phyloP scores from a whole-genome alignment of 176 grass and related monocot genomes.

The Hordeum vulgare region DNA sequence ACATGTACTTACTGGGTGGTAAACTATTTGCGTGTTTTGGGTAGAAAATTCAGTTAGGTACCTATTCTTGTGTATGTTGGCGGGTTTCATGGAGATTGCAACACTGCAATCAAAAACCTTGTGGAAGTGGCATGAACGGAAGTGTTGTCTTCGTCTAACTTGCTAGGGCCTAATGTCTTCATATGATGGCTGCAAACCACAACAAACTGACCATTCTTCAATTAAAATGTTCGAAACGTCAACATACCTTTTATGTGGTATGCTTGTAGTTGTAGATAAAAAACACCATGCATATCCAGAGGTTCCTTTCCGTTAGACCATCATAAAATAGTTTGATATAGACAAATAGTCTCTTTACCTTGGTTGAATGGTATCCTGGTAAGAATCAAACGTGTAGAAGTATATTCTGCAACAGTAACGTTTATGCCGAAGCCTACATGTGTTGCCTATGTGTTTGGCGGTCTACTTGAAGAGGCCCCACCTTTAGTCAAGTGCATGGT shows the following conservation, averaged over 20 bases:
- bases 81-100: background rate
- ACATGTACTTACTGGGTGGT: background rate
- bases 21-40: background rate
- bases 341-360: background rate
- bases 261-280: background rate
- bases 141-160: background rate
- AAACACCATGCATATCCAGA: background rate
- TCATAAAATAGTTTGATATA: background rate
- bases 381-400: slow-evolving; percentile 1
- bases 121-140: background rate
- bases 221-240: background rate
- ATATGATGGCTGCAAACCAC: background rate
- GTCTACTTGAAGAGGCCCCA: background rate
- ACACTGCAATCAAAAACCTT: background rate
- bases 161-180: background rate
- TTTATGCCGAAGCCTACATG: background rate
- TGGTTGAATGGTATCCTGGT: background rate
- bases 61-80: background rate
- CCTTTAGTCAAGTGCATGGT: background rate
- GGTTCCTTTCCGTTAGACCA: background rate
- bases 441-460: background rate
- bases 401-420: background rate
- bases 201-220: background rate
- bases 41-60: background rate
- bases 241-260: background rate